Evolutionary conservation across 2,329 filamentous ascomycete genomes (phyloP).

Genomic region (Lasiodiplodia sp.): DNA sequence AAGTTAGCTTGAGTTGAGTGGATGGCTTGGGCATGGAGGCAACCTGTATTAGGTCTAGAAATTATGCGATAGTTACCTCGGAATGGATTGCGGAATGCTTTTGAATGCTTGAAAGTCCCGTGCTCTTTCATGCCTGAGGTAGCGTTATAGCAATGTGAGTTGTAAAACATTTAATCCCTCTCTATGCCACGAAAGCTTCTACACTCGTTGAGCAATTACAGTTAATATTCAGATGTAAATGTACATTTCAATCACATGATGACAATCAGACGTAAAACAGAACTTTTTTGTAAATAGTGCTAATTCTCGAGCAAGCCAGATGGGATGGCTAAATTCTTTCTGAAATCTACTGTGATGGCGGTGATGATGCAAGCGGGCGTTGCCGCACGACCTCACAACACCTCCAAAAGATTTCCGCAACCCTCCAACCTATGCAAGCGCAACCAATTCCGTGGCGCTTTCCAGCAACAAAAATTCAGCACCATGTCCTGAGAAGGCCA

Average conservation of each 20-base stretch:
- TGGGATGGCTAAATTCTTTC: too few species aligned
- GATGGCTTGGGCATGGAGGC: background rate
- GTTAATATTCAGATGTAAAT: too few species aligned
- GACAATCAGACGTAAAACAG: too few species aligned
- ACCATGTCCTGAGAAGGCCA: background rate
- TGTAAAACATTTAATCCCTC: too few species aligned
- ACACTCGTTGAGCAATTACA: too few species aligned
- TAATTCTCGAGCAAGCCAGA: too few species aligned
- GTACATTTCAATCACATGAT: too few species aligned
- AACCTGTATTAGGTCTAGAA: background rate
- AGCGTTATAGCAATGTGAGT: background rate
- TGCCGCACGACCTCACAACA: background rate
- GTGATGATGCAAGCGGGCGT: slow-evolving; percentile 13
- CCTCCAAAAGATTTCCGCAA: background rate
- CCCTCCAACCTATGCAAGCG: slow-evolving; percentile 15
- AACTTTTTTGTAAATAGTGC: too few species aligned
- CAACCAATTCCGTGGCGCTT: slow-evolving; percentile 11
- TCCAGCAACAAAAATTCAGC: background rate
- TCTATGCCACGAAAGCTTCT: too few species aligned
- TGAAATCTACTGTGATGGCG: too few species aligned
- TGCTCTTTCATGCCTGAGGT: background rate
- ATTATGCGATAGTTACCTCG: background rate
- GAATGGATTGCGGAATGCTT: background rate
- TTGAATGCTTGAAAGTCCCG: background rate
- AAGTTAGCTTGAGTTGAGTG: background rate